Evolutionary conservation across 345 rosid genomes (phyloP).

Genomic region (Luvunga scandens): DNA sequence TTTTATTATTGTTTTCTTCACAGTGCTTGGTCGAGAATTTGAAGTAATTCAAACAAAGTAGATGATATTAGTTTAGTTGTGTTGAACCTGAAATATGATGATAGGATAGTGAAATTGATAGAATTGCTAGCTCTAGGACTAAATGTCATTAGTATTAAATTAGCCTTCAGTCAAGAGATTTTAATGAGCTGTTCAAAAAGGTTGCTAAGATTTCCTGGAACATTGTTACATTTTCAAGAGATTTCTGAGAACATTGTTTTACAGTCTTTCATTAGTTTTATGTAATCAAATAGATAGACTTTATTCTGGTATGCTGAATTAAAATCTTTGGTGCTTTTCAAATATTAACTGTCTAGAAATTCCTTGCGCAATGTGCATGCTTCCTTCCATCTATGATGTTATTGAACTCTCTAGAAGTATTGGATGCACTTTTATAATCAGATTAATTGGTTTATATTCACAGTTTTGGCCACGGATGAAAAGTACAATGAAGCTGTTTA

Average conservation of each 20-base stretch:
- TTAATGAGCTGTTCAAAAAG: not conserved
- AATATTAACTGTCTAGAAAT: not conserved
- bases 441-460: conserved; percentile 15
- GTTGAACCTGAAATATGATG: not conserved
- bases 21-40: not conserved
- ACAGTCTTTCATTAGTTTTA: too few relatives aligned
- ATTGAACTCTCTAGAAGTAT: not conserved
- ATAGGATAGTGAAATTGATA: not conserved
- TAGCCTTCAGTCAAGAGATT: not conserved
- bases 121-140: not conserved
- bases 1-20: not conserved
- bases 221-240: not conserved
- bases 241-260: too few relatives aligned
- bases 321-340: too few relatives aligned
- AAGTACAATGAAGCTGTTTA: conserved; percentile 89
- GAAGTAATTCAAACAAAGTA: not conserved
- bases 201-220: too few relatives aligned
- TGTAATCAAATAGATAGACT: too few relatives aligned
- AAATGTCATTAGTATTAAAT: not conserved
- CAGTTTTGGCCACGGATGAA: conserved; percentile 95
- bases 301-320: too few relatives aligned
- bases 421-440: conserved; percentile 12
- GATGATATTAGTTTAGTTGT: not conserved
- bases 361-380: not conserved
- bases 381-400: not conserved